Base-by-base conservation (phyloP, 164 flowering plant species). In the Litsea cubeba region DNA sequence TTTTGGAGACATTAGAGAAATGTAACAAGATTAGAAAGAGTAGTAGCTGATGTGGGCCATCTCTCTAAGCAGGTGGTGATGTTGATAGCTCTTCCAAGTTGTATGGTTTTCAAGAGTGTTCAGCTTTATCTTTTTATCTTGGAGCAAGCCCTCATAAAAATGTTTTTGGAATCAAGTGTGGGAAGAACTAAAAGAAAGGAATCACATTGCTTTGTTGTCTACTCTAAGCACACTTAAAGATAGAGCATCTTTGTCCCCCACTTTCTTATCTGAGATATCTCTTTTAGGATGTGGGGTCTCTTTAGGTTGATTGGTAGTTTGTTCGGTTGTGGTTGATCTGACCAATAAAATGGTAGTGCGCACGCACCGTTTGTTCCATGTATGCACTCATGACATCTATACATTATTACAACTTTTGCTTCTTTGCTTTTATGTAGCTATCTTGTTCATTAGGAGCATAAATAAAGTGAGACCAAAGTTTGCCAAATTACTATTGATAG, bases 101-200 rank as follows among this genome's bases (percentile, higher is more conserved):
- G 46, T 63, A n/a, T 20, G 8, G n/a, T 30, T 17, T 22, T n/a
- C 20, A 50, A 50, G 60, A 50, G 24, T 58, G 30, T 22, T 11
- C 64, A 71, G 64, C 72, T 71, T 71, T 73, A 25, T 50, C 57
- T 73, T 65, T 65, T 50, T 17, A 26, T 35, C 72, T 35, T 51
- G n/a, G 60, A 54, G 6, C 5, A 66, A 12, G 15, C 8, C 12
- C 28, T 50, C 70, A 73, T 68, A 35, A 74, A 58, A 67, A 74
- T 22, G 71, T 74, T 74, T 60, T 74, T 74, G 76, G 76, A 74
- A 74, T 66, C 71, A 57, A 23, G 23, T 32, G 35, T 24, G 50
- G 8, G 12, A 20, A 5, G 25, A 60, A 69, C 14, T 20, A 54
- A 68, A 18, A 17, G 24, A 57, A 68, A 6, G 25, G 72, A 46